phyloP scores from a whole-genome alignment of 768 basidiomycete species.

The Agrocybe pediades region DNA sequence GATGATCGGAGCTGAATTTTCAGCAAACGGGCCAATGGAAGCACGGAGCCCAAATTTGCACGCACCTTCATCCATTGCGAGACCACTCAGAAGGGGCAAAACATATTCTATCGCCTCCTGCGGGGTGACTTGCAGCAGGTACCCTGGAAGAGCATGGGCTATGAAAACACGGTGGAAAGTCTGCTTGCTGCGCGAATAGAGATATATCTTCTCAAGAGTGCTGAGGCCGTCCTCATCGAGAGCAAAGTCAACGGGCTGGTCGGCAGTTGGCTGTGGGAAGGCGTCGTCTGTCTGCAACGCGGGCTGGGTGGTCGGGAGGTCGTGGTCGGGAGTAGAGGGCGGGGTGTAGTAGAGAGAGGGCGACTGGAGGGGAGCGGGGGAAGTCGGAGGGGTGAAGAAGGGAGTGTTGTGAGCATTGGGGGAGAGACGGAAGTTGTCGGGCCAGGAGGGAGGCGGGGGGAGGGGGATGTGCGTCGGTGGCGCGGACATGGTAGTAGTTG shows the following conservation, averaged over 20 bases:
- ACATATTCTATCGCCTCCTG: constrained; percentile 93
- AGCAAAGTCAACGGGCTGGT: constrained; percentile 40
- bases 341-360: constrained; percentile 19
- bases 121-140: constrained; percentile 76
- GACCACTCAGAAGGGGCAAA: constrained; percentile 80
- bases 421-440: constrained; percentile 35
- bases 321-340: constrained; percentile 25
- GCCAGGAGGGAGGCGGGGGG: constrained; percentile 37
- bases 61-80: constrained; percentile 86
- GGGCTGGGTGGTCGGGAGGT: constrained; percentile 19
- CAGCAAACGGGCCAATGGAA: constrained; percentile 6
- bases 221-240: constrained; percentile 81
- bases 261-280: constrained; percentile 22
- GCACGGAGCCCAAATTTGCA: constrained; percentile 10
- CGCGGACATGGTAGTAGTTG: constrained; percentile 14
- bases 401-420: constrained; percentile 35
- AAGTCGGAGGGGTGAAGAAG: constrained; percentile 25
- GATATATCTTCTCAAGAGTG: constrained; percentile 89
- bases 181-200: constrained; percentile 80
- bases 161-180: constrained; percentile 73
- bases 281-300: constrained; percentile 23
- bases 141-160: constrained; percentile 77
- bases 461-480: constrained; percentile 34
- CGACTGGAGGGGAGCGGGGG: constrained; percentile 34
- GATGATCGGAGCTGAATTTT: background rate